Evolutionary conservation across 2,329 filamentous ascomycete species (phyloP), one percentile per base, ranked within the genome.

Genomic region (Hypoxylon sp.): DNA sequence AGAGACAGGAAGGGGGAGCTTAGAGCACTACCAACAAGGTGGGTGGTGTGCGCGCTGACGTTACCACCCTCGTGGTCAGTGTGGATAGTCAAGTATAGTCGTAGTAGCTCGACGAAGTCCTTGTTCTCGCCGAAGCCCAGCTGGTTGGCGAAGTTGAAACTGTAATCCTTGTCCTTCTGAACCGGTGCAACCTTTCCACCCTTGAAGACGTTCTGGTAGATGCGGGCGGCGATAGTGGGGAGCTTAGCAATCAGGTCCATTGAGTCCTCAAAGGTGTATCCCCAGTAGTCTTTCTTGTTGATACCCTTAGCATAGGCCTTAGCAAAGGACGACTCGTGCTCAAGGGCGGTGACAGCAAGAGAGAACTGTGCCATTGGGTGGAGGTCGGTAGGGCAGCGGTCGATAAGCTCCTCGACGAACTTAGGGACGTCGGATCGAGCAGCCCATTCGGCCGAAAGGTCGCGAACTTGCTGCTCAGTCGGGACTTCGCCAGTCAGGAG

Each of bases 171-270:
- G 87, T 98, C 95, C 89, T 97, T 97, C 88, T 98, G 91, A 82
- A 97, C 89, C 61, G 94, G 82, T 68, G 93, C 93, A 75, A 99
- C 95, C 91, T 98, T 98, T 86, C 96, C 96, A 80, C 97, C 96
- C 91, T 98, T 98, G 93, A 97, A 99, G 82, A 98, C 91, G 83
- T 99, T 99, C 87, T 97, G 96, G 91, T 99, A 99, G 89, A 99
- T 99, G 86, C 94, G 93, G 72, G 96, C 87, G 73, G 96, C 96
- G 79, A 99, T 98, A 82, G 93, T 98, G 81, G 96, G 96, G 77
- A 99, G 93, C 91, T 98, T 98, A 80, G 96, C 96, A 82, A 99
- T 99, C 82, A 99, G 88, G 85, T 99, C 95, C 95, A 99, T 98
- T 70, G 94, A 96, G 86, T 99, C 96, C 90, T 99, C 96, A 79